Evolutionary conservation across 768 basidiomycete genomes (phyloP).

Genomic region (Termitomyces sp.): DNA sequence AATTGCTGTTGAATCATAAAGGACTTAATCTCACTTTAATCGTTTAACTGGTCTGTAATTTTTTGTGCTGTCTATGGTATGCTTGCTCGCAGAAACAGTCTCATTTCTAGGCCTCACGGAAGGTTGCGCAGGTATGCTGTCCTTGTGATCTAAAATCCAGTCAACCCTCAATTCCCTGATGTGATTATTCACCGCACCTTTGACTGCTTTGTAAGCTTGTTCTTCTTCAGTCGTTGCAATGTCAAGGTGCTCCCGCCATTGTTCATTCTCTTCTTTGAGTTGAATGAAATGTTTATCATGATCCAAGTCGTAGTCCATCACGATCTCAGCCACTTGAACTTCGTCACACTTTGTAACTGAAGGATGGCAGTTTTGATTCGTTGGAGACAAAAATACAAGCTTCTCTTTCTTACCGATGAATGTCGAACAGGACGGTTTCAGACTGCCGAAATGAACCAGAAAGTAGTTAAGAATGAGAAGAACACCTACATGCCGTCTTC

Average conservation of each 20-base stretch:
- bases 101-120: background rate
- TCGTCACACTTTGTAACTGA: constrained; percentile 6
- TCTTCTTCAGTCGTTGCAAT: background rate
- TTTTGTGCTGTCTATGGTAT: background rate
- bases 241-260: background rate
- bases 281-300: background rate
- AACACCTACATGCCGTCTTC: constrained; percentile 5
- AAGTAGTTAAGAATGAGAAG: background rate
- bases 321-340: background rate
- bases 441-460: background rate
- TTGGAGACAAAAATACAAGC: background rate
- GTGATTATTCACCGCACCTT: background rate
- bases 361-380: background rate
- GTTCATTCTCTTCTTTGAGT: background rate
- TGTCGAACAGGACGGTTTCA: constrained; percentile 2
- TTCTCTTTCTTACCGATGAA: constrained; percentile 2
- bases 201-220: background rate
- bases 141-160: background rate
- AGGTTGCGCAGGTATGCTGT: background rate
- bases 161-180: background rate
- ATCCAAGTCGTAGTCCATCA: background rate
- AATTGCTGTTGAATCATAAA: background rate
- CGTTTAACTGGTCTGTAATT: background rate
- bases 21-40: background rate
- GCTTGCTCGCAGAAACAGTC: background rate